These are phyloP conservation scores for Apiotrichum montevideense DNA, from an alignment of 1,284 basidiomycete genomes.

Conservation along the genomic window DNA sequence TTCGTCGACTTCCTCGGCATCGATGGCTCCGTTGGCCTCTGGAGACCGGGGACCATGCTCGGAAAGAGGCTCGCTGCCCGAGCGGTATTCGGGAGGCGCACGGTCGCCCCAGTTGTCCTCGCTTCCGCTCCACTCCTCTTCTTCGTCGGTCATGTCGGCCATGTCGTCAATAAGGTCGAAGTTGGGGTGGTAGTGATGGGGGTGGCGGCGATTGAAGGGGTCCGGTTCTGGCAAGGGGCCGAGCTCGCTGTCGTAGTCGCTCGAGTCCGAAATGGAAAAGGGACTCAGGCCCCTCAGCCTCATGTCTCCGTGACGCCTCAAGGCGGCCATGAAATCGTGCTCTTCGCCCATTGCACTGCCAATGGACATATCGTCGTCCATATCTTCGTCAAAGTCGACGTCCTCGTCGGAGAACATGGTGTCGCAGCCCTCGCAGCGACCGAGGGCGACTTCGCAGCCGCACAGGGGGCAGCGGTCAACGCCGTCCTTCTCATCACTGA, in stretches of 20 bases:
- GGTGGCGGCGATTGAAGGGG: too few species aligned
- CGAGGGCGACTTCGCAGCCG: conserved; percentile 28
- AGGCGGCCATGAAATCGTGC: too few species aligned
- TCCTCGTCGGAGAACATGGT: conserved; percentile 24
- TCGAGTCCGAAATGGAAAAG: not conserved
- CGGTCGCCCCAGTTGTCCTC: conserved; percentile 1
- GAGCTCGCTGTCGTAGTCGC: not conserved
- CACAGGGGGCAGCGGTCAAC: conserved; percentile 37
- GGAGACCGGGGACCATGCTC: too few species aligned
- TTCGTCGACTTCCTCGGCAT: too few species aligned
- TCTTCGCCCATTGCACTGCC: too few species aligned
- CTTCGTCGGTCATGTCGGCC: conserved; percentile 10
- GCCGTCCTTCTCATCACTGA: conserved; percentile 27
- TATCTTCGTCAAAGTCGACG: not conserved
- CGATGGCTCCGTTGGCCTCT: too few species aligned
- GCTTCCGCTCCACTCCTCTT: not conserved
- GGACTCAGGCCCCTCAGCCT: too few species aligned
- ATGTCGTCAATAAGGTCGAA: conserved; percentile 1
- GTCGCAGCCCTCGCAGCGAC: conserved; percentile 30
- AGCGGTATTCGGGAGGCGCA: too few species aligned
- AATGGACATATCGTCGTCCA: too few species aligned
- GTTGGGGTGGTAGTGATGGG: not conserved
- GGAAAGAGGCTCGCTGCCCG: too few species aligned
- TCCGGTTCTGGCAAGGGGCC: too few species aligned
- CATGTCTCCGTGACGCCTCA: too few species aligned